Evolutionary conservation across 2,329 filamentous ascomycete genomes (phyloP).

Genomic region (Aspergillus sp.): DNA sequence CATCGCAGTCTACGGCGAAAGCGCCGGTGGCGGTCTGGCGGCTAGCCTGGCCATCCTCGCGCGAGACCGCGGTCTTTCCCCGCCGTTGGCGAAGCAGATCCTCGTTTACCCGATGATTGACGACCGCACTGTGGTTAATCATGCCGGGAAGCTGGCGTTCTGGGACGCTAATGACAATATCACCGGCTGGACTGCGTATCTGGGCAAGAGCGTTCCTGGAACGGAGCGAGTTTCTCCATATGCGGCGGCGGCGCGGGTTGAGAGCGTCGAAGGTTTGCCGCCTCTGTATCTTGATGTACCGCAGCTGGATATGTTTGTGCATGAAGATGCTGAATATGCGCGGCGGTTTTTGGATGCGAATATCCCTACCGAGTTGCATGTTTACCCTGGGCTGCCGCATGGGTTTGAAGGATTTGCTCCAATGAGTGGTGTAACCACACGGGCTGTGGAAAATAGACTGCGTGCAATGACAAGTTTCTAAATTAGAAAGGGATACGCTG

Average conservation of each 20-base stretch:
- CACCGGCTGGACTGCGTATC: slow-evolving; percentile 19
- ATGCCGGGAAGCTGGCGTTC: slow-evolving; percentile 12
- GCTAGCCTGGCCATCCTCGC: slow-evolving; percentile 52
- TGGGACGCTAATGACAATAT: slow-evolving; percentile 19
- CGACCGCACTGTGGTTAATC: slow-evolving; percentile 25
- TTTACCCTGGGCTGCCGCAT: slow-evolving; percentile 44
- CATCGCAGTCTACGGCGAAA: slow-evolving; percentile 55
- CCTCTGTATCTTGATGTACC: slow-evolving; percentile 43
- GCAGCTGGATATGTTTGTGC: slow-evolving; percentile 43
- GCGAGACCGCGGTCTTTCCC: slow-evolving; percentile 32
- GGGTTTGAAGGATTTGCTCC: slow-evolving; percentile 33
- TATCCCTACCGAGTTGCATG: slow-evolving; percentile 42
- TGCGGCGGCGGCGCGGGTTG: slow-evolving; percentile 35
- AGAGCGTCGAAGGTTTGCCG: slow-evolving; percentile 36
- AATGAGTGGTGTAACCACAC: slow-evolving; percentile 3
- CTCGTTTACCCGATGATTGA: slow-evolving; percentile 46
- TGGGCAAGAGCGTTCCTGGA: slow-evolving; percentile 19
- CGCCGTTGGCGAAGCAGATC: slow-evolving; percentile 37
- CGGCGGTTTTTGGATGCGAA: slow-evolving; percentile 36
- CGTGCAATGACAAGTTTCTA: slow-evolving; percentile 2
- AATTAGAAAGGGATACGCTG: neutral
- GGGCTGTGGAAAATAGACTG: slow-evolving; percentile 12
- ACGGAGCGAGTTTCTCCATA: slow-evolving; percentile 28
- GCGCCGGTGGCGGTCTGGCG: slow-evolving; percentile 57
- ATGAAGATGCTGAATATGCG: slow-evolving; percentile 41